Evolutionary conservation across 2,329 filamentous ascomycete genomes (phyloP), one percentile per base, ranked within the genome.

Genomic region (Neocatenulostroma microsporum): DNA sequence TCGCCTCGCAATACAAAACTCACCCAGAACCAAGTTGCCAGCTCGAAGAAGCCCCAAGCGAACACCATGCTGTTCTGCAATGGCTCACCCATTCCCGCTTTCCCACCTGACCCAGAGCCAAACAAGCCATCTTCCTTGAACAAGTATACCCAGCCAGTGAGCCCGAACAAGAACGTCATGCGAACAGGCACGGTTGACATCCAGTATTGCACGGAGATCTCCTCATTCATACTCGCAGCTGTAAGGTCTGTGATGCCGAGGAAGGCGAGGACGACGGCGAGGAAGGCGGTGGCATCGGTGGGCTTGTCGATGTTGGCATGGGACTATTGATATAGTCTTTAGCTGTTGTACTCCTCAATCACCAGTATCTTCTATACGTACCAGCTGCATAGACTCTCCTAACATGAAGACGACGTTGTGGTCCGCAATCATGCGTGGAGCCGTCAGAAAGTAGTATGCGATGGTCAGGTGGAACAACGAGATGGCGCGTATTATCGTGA

Each of bases 51-150:
- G 7, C 78, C 78, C 62, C 86, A 91, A 0, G 82, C 79, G 57
- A 95, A 93, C 26, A 94, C 76, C 26, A 94, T 67, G 34, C 85
- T 76, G 57, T 93, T 94, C 66, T 88, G 86, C 51, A 94, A 62
- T 17, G 75, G 73, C 44, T 87, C 80, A 33, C 57, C 70, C 42
- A 56, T 36, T 31, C 44, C 56, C 35, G 38, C 42, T 24, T 44
- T 45, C 2, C 39, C 36, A 18, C 40, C 33, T 26, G 37, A 28
- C 21, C 52, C 47, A 25, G 56, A 50, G 25, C 58, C 63, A 28
- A 63, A 60, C 36, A 64, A 50, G 63, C 78, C 63, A 21, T 48
- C 71, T 61, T 72, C 55, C 53, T 66, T 68, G 63, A 78, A 78
- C 39, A 76, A 53, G 57, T 80, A 85, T 20, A 75, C 72, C 61